Evolutionary conservation across 805 yeast species (phyloP).

Genomic region (Priceomyces carsonii): DNA sequence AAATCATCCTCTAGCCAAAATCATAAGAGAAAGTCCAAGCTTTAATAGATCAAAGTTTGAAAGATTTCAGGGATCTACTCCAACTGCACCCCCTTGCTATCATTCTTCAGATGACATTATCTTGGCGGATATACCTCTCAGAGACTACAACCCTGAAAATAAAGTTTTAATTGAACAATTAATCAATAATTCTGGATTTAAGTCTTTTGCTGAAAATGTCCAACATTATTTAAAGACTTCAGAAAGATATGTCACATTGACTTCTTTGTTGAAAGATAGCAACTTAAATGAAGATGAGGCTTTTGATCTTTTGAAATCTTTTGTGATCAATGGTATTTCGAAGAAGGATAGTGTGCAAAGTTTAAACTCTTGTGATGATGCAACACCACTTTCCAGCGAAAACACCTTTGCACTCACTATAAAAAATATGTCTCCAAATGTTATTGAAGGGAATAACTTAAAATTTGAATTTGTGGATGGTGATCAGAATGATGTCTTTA

Average conservation of each 20-base stretch:
- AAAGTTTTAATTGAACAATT: constrained; percentile 16
- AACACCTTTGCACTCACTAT: constrained; percentile 19
- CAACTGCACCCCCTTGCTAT: background rate
- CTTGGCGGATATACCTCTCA: constrained; percentile 26
- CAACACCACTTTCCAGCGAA: constrained; percentile 14
- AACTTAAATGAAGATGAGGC: constrained; percentile 2
- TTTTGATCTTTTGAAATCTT: constrained; percentile 3
- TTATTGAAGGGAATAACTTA: constrained; percentile 29
- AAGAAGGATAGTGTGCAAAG: background rate
- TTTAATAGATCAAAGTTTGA: constrained; percentile 5
- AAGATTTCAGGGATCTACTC: background rate
- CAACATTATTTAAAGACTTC: constrained; percentile 20
- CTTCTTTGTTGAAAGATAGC: constrained; percentile 12
- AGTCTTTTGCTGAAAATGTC: constrained; percentile 17
- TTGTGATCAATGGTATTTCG: background rate
- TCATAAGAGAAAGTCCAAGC: constrained; percentile 15
- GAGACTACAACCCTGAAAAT: constrained; percentile 17
- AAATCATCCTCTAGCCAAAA: constrained; percentile 32
- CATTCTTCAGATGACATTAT: constrained; percentile 14
- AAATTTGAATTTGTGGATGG: constrained; percentile 26
- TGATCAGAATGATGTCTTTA: constrained; percentile 13
- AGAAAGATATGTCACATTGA: constrained; percentile 23
- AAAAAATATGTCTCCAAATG: constrained; percentile 20
- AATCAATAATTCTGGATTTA: constrained; percentile 15
- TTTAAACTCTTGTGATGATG: constrained; percentile 4